Base-by-base conservation (phyloP, 331 rosid genomes). In the Ulmus americana region DNA sequence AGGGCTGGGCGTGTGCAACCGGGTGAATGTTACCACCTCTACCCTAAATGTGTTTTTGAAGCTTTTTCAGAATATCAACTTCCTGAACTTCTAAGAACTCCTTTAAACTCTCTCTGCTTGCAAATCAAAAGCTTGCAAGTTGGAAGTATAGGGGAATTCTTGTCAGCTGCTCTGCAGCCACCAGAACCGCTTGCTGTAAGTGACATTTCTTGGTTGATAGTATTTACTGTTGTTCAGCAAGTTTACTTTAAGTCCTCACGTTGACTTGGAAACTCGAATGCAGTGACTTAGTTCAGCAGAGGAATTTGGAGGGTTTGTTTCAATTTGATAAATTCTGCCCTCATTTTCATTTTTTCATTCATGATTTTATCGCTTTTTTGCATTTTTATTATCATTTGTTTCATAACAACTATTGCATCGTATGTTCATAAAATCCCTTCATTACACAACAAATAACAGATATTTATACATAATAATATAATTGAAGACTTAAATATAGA, bases 1-100 rank as follows among this genome's bases (percentile, higher is more conserved):
- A 84, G 96, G 83, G 98, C 98, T 54, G 98, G 98, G 46, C 98
- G 96, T 57, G 98, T 92, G 76, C 98, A 83, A 80, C 95, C 97
- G 56, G 98, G 95, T 15, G 90, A 89, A 79, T 85, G 97, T 77
- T 92, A 80, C 82, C 98, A 89, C 84, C 95, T 92, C 63, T 92
- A 92, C 72, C 95, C 97, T 40, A 83, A 49, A 70, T 89, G 95
- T 76, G 97, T 92, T 63, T 89, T 77, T 83, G 84, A 74, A 59
- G 97, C 97, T 18, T 92, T 92, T 84, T 79, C 97, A 15, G 97
- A 92, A 81, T 92, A 83, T 72, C 95, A 87, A 80, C 97, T 89
- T 61, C 98, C 98, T 54, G 98, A 92, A 69, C 95, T 92, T 48
- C 79, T 92, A 64, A 86, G 98, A 82, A 92, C 98, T 28, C 95